Evolutionary conservation across 345 rosid genomes (phyloP), one percentile per base, ranked within the genome.

Genomic region (Diplotaxis tenuifolia): DNA sequence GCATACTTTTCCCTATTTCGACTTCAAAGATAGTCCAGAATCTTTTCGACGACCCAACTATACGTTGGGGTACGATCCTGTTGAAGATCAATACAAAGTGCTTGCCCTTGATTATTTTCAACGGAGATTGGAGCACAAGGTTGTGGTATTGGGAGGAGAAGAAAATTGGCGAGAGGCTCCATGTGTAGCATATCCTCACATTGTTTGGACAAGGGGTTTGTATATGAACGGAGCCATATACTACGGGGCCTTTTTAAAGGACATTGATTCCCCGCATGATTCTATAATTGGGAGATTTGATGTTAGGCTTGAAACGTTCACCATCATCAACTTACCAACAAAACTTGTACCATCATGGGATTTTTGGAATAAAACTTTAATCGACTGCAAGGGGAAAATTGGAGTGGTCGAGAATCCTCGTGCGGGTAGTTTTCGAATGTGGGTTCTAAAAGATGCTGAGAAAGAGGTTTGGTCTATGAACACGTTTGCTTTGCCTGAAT

Each of bases 371-470:
- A n/a, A n/a, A n/a, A n/a, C n/a, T n/a, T n/a, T n/a, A n/a, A n/a
- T n/a, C n/a, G n/a, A n/a, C n/a, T n/a, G n/a, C n/a, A n/a, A n/a
- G n/a, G n/a, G n/a, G n/a, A n/a, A n/a, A n/a, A n/a, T n/a, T n/a
- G n/a, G n/a, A n/a, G n/a, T n/a, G n/a, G n/a, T n/a, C n/a, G n/a
- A n/a, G n/a, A n/a, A n/a, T n/a, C n/a, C n/a, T n/a, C n/a, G n/a
- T n/a, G n/a, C n/a, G n/a, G n/a, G n/a, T n/a, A n/a, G n/a, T n/a
- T n/a, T n/a, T n/a, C n/a, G n/a, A n/a, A n/a, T n/a, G n/a, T n/a
- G n/a, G n/a, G n/a, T n/a, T n/a, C n/a, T 50, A 6, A 29, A 66
- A 25, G 70, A 50, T 50, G 59, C 70, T 50, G 59, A 66, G 59
- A 45, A 64, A 25, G 36, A 45, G 65, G 73, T 38, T 45, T 59